A percentile compares a stretch with the other conserved stretches of the same genome.
Evolutionary conservation across 176 grass and related monocot genomes (phyloP).

Genomic region (Triticum monococcum): DNA sequence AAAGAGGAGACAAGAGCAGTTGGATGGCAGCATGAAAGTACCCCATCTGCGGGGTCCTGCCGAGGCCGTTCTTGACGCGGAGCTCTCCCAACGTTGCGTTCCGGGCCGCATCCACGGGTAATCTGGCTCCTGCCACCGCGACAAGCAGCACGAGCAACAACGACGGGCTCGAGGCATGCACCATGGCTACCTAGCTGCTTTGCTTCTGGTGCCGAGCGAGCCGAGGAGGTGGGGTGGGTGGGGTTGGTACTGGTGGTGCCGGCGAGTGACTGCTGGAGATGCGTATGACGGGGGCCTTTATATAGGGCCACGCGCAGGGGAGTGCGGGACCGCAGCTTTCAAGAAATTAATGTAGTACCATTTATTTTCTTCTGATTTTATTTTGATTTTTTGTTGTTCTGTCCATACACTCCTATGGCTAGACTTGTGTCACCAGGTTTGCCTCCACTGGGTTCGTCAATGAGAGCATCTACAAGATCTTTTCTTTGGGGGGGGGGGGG

Average conservation of each 20-base stretch:
- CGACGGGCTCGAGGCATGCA: background rate
- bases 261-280: background rate
- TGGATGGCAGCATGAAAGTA: background rate
- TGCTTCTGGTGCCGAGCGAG: background rate
- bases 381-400: background rate
- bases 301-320: background rate
- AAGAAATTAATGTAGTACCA: background rate
- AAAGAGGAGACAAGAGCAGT: background rate
- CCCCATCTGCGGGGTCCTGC: conserved; percentile 88
- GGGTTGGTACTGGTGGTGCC: background rate
- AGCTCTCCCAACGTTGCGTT: conserved; percentile 43
- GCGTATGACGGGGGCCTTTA: background rate
- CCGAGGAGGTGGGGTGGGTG: background rate
- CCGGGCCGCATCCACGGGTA: background rate
- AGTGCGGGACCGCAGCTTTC: background rate
- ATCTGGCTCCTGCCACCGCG: background rate
- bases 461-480: no score
- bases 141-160: conserved; percentile 28
- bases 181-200: conserved; percentile 27
- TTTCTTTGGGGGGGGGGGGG: no score
- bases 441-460: no score
- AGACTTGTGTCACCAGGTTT: no score
- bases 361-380: background rate
- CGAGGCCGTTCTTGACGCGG: conserved; percentile 61
- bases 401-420: no score